Conservation (phyloP, 2,329 filamentous ascomycete species). For the Colletotrichum godetiae region DNA sequence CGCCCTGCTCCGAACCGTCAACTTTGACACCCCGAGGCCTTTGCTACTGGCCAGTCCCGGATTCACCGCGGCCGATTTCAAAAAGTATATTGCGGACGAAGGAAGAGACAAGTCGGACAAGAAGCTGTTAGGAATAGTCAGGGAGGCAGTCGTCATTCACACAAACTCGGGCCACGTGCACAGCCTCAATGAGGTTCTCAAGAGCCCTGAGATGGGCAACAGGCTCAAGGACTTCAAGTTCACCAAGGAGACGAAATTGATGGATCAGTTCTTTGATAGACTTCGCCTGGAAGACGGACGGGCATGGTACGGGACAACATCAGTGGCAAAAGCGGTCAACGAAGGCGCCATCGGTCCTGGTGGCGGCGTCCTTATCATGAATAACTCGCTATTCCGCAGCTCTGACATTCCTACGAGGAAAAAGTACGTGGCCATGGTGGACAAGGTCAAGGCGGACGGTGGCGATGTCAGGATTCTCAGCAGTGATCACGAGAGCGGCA, state of each 20-base stretch:
- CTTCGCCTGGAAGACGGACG: constrained; percentile 87
- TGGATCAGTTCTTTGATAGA: constrained; percentile 85
- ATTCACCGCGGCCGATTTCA: constrained; percentile 85
- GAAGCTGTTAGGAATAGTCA: constrained; percentile 69
- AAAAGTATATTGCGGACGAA: constrained; percentile 76
- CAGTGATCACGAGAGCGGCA: constrained; percentile 93
- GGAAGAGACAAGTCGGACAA: constrained; percentile 73
- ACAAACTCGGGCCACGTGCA: constrained; percentile 88
- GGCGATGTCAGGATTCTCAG: constrained; percentile 92
- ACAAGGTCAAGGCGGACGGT: constrained; percentile 86
- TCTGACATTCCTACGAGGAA: constrained; percentile 81
- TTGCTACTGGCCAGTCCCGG: constrained; percentile 90
- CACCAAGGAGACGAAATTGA: constrained; percentile 81
- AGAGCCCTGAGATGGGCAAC: constrained; percentile 80
- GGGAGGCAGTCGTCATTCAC: constrained; percentile 80
- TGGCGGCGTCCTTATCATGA: constrained; percentile 86
- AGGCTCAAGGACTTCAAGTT: constrained; percentile 90
- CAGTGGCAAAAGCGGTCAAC: constrained; percentile 84
- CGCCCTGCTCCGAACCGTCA: constrained; percentile 81
- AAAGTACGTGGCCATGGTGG: constrained; percentile 86
- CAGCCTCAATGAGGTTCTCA: constrained; percentile 86
- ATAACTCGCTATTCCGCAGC: constrained; percentile 87
- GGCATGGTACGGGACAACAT: constrained; percentile 88
- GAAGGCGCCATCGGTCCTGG: constrained; percentile 90
- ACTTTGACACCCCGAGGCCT: constrained; percentile 76